These are phyloP conservation scores for Aphanomyces euteiches DNA, from an alignment of 352 stramenopile species.

Conservation along the genomic window DNA sequence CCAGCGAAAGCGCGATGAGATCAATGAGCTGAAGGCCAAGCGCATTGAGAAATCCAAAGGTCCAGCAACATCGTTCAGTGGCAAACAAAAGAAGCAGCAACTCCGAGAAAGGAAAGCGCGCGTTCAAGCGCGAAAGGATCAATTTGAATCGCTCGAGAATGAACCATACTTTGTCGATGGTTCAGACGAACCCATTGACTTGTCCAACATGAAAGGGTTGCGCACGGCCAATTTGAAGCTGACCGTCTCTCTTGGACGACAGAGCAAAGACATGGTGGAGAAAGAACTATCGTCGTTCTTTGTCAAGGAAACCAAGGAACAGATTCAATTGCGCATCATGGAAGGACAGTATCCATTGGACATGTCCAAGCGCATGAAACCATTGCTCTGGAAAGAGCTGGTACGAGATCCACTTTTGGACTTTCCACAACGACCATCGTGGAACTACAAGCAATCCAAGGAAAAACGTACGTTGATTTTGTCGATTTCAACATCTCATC, in stretches of 20 bases:
- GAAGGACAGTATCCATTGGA: constrained; percentile 70
- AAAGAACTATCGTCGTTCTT: constrained; percentile 85
- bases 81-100: constrained; percentile 85
- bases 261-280: constrained; percentile 75
- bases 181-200: constrained; percentile 35
- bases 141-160: constrained; percentile 47
- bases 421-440: constrained; percentile 63
- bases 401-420: constrained; percentile 61
- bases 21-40: constrained; percentile 74
- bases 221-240: constrained; percentile 49
- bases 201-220: constrained; percentile 33
- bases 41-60: constrained; percentile 70
- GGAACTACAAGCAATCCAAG: constrained; percentile 82
- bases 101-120: constrained; percentile 78
- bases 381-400: constrained; percentile 58
- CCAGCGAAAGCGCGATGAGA: constrained; percentile 63
- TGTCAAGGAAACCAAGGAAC: constrained; percentile 81
- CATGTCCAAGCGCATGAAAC: constrained; percentile 47
- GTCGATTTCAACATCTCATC: not conserved
- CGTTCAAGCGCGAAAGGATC: constrained; percentile 55
- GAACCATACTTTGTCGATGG: constrained; percentile 32
- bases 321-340: constrained; percentile 82
- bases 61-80: constrained; percentile 52
- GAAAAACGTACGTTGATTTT: constrained; percentile 49
- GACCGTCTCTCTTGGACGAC: constrained; percentile 73